Conservation (phyloP, 257 asterid species). For the Pogostemon cablin region DNA sequence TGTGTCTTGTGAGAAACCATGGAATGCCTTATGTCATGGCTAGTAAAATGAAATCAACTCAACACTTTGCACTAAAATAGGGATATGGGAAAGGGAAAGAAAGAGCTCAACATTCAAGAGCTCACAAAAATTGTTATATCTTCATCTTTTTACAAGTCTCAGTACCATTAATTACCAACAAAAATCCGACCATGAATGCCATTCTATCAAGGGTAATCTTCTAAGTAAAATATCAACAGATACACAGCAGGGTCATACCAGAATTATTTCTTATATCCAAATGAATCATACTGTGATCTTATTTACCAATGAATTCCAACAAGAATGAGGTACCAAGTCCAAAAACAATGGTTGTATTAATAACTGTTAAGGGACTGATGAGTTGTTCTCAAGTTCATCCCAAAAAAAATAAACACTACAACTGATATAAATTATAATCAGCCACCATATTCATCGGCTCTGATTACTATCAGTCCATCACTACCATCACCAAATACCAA, state of each 20-base stretch:
- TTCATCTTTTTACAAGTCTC: background rate
- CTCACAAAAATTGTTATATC: background rate
- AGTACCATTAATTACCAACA: background rate
- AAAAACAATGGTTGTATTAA: too few relatives aligned
- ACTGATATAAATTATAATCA: too few relatives aligned
- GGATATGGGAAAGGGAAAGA: background rate
- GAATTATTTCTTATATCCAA: background rate
- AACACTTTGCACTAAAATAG: too few relatives aligned
- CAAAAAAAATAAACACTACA: too few relatives aligned
- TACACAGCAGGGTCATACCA: background rate
- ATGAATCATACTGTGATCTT: background rate
- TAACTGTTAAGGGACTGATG: too few relatives aligned
- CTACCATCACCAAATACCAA: too few relatives aligned
- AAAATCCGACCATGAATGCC: background rate
- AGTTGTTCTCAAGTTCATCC: too few relatives aligned
- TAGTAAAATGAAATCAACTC: too few relatives aligned
- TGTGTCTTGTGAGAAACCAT: conserved; percentile 48
- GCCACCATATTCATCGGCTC: too few relatives aligned
- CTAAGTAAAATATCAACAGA: background rate
- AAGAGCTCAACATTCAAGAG: background rate
- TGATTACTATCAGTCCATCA: too few relatives aligned
- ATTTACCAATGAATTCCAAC: background rate
- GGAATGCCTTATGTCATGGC: conserved; percentile 25
- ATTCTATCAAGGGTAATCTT: background rate
- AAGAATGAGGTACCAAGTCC: background rate